A percentile compares a stretch with the other conserved stretches of the same genome.
Evolutionary conservation across 2,329 filamentous ascomycete species (phyloP).

Genomic region (Arthrinium phaeospermum): DNA sequence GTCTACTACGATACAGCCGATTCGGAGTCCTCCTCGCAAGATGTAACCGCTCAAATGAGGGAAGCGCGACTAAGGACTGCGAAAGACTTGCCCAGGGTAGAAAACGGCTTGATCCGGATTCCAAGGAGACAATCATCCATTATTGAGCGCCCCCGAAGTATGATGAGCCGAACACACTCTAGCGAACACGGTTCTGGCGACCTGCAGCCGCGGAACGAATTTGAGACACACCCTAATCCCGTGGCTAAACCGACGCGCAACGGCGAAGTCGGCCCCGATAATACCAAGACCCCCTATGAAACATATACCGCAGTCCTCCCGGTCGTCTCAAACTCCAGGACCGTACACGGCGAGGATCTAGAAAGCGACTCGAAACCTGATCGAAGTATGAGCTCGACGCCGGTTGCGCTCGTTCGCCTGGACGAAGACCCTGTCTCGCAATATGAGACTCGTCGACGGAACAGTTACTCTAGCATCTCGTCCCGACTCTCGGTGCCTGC

Average conservation of each 20-base stretch:
- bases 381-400: neutral
- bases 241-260: neutral
- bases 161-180: neutral
- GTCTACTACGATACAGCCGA: neutral
- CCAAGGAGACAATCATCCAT: neutral
- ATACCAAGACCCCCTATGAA: neutral
- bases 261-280: neutral
- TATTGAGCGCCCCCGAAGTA: conserved; percentile 6
- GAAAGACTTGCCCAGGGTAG: conserved; percentile 1
- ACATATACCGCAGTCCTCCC: neutral
- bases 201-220: conserved; percentile 4
- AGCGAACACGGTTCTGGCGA: neutral
- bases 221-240: neutral
- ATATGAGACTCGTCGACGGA: neutral
- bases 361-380: conserved; percentile 3
- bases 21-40: neutral
- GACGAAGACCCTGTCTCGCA: conserved; percentile 8
- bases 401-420: neutral
- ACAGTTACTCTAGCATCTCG: conserved; percentile 3
- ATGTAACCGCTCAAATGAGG: neutral
- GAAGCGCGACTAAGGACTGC: neutral
- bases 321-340: neutral
- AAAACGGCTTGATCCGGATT: conserved; percentile 1
- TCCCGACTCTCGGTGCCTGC: neutral
- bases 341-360: neutral